Conservation (phyloP, 2,329 filamentous ascomycete species). For the Dendryphion nanum region DNA sequence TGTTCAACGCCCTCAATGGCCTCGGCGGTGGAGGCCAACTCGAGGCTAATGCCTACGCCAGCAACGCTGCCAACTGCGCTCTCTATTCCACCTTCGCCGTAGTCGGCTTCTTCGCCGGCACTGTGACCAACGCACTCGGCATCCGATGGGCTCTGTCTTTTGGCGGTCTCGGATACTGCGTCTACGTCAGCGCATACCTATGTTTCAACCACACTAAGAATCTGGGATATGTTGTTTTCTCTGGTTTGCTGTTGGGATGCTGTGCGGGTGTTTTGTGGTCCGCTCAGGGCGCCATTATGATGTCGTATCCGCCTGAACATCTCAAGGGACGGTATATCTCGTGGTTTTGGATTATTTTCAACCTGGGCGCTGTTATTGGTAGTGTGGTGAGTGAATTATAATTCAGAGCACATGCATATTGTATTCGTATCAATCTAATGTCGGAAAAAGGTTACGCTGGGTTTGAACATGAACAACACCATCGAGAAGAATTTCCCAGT, state of each 20-base stretch:
- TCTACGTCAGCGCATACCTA: conserved; percentile 71
- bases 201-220: conserved; percentile 68
- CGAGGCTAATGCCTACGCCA: conserved; percentile 53
- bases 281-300: conserved; percentile 83
- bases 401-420: not conserved
- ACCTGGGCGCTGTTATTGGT: conserved; percentile 85
- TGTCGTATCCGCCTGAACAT: conserved; percentile 79
- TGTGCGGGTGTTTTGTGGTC: conserved; percentile 81
- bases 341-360: conserved; percentile 95
- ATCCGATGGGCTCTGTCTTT: conserved; percentile 66
- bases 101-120: conserved; percentile 64
- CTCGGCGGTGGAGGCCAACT: conserved; percentile 52
- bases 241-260: conserved; percentile 72
- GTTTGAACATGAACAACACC: conserved; percentile 64
- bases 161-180: conserved; percentile 73
- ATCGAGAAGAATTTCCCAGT: conserved; percentile 53
- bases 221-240: conserved; percentile 71
- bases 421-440: not conserved
- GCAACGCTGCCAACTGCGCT: conserved; percentile 68
- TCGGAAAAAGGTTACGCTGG: conserved; percentile 65
- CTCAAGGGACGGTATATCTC: conserved; percentile 87
- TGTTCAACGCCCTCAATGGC: conserved; percentile 54
- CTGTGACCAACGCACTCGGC: conserved; percentile 74
- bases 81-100: conserved; percentile 71
- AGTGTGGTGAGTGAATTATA: conserved; percentile 55